These are phyloP conservation scores for Cylindrotheca fusiformis DNA, from an alignment of 108 stramenopile genomes.

Conservation along the genomic window DNA sequence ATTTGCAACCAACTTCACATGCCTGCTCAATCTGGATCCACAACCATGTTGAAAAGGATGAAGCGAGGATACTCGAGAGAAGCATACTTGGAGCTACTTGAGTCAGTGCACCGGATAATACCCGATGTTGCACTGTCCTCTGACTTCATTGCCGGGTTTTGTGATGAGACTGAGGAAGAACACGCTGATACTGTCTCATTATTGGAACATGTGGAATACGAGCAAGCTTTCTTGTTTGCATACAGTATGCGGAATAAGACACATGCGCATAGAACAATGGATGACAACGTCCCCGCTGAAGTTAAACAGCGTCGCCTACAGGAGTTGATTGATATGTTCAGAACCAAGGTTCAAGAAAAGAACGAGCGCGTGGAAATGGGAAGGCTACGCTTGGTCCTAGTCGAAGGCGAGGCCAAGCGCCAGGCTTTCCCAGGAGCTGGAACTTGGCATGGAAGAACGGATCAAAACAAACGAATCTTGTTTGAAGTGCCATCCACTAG, in stretches of 20 bases:
- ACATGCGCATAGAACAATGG: slow-evolving; percentile 88
- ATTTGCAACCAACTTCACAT: slow-evolving; percentile 93
- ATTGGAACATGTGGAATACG: slow-evolving; percentile 86
- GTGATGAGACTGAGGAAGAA: slow-evolving; percentile 96
- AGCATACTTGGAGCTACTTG: slow-evolving; percentile 88
- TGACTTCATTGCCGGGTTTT: slow-evolving; percentile 98
- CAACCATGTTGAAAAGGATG: slow-evolving; percentile 90
- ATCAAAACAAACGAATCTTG: slow-evolving; percentile 1
- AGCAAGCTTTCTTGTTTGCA: slow-evolving; percentile 98
- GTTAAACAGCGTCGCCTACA: slow-evolving; percentile 85
- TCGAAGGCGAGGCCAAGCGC: slow-evolving; percentile 80
- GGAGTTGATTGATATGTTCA: slow-evolving; percentile 79
- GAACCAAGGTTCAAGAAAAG: slow-evolving; percentile 59
- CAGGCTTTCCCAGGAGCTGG: slow-evolving; percentile 27
- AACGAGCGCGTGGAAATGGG: slow-evolving; percentile 76
- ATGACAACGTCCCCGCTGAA: slow-evolving; percentile 93
- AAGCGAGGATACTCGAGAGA: slow-evolving; percentile 94
- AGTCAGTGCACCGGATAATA: slow-evolving; percentile 62
- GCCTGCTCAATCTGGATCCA: slow-evolving; percentile 95
- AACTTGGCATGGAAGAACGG: slow-evolving; percentile 7
- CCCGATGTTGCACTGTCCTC: slow-evolving; percentile 90
- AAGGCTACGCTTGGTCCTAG: slow-evolving; percentile 66
- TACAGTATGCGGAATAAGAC: slow-evolving; percentile 95
- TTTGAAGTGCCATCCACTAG: no score
- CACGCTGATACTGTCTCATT: slow-evolving; percentile 89